Evolutionary conservation across 441 rosid genomes (phyloP).

Genomic region (Flueggea neowawraea): DNA sequence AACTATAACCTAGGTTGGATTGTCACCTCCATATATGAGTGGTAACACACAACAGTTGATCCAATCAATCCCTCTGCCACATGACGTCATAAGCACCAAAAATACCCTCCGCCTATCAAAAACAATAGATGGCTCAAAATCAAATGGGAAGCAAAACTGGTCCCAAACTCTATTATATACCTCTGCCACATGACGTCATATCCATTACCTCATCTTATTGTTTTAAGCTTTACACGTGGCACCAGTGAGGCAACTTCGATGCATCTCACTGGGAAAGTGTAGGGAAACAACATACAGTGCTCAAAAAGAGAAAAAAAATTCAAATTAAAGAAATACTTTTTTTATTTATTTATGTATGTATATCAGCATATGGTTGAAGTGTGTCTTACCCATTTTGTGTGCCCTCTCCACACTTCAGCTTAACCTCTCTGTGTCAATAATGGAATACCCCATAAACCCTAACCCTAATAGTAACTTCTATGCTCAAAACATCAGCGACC

Average conservation of each 20-base stretch:
- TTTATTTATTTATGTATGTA: conserved; percentile 14
- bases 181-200: no score
- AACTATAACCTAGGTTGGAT: no score
- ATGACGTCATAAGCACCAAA: no score
- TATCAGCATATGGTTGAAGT: not conserved
- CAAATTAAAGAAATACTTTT: not conserved
- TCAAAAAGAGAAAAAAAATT: conserved; percentile 4
- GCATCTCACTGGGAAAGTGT: conserved; percentile 47
- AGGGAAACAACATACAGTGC: conserved; percentile 24
- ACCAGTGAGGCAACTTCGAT: conserved; percentile 33
- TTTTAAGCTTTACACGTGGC: conserved; percentile 28
- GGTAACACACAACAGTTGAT: no score
- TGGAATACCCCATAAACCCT: conserved; percentile 35
- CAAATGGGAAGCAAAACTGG: no score
- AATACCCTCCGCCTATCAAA: no score
- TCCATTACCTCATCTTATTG: conserved; percentile 23
- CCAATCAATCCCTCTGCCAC: no score
- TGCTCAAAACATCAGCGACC: not conserved
- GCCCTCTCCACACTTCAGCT: conserved; percentile 3
- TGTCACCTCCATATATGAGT: no score
- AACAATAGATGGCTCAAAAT: no score
- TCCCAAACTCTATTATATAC: no score
- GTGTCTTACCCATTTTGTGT: not conserved
- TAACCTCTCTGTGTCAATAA: conserved; percentile 24
- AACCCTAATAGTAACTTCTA: conserved; percentile 38